Base-by-base conservation (phyloP, 2,329 filamentous ascomycete genomes). In the Phyllosticta paracitricarpa region DNA sequence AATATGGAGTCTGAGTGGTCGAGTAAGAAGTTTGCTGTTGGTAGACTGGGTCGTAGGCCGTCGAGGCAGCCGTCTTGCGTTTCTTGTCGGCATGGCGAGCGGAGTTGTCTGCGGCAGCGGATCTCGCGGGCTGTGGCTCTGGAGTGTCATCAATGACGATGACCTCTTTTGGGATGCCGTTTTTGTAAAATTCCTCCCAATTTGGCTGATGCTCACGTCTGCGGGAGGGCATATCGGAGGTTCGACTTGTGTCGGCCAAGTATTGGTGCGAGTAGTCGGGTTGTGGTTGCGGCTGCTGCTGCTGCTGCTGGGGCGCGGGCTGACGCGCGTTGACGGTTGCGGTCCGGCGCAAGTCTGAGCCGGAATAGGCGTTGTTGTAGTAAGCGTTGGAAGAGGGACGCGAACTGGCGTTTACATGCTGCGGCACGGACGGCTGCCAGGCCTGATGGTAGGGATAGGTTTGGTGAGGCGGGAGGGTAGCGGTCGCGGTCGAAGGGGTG, bases 1-100 rank as follows among this genome's bases (percentile, higher is more conserved):
- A 85, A 64, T 85, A 83, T 57, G 89, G 86, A 28, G 88, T 88
- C 69, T 88, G 84, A 62, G 88, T 84, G 67, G 87, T 86, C 3
- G 91, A 92, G 73, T 87, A 89, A 52, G 84, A 83, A 73, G 84
- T 72, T 25, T 65, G 75, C 71, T 87, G 82, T 71, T 92, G 88
- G 71, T 91, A 89, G 58, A 87, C 81, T 19, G 86, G 78, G 67
- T 93, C 88, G 71, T 88, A 89, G 52, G 79, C 78, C 2, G 79
- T 77, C 67, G 84, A 75, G 67, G 81, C 73, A 69, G 80, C 78
- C 73, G 84, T 89, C 75, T 87, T 89, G 77, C 87, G 83, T 80
- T 84, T 91, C 79, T 93, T 96, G 69, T 84, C 82, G 54, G 81
- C 75, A 71, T 86, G 86, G 35, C 78, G 77, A 3, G 77, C 78